These are phyloP conservation scores for Naumovozyma castellii DNA, from an alignment of 805 yeast species.

Conservation along the genomic window DNA sequence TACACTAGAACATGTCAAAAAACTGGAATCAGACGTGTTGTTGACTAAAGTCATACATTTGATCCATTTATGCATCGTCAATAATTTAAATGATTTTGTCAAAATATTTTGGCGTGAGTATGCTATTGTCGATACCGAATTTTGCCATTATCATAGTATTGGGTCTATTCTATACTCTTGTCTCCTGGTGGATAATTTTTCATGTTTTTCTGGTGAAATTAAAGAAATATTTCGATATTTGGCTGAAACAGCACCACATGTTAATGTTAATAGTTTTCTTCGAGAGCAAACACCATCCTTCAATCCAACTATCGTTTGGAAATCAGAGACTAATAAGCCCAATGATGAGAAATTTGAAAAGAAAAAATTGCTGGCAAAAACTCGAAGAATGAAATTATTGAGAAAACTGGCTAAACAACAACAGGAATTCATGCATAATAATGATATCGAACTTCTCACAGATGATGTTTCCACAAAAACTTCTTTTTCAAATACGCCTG, in stretches of 20 bases:
- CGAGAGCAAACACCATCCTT: slow-evolving; percentile 32
- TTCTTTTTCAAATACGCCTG: slow-evolving; percentile 2
- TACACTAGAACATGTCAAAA: slow-evolving; percentile 34
- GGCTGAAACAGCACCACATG: slow-evolving; percentile 21
- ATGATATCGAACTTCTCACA: slow-evolving; percentile 25
- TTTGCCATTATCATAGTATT: slow-evolving; percentile 32
- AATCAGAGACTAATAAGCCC: slow-evolving; percentile 18
- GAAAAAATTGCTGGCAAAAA: slow-evolving; percentile 61
- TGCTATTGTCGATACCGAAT: slow-evolving; percentile 32
- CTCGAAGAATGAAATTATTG: slow-evolving; percentile 59
- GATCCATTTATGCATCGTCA: slow-evolving; percentile 50
- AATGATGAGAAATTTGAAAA: slow-evolving; percentile 39
- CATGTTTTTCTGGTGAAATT: slow-evolving; percentile 43
- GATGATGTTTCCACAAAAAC: slow-evolving; percentile 12
- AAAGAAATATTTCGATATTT: slow-evolving; percentile 40
- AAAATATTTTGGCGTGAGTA: slow-evolving; percentile 31
- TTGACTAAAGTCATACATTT: slow-evolving; percentile 55
- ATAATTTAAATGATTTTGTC: slow-evolving; percentile 32
- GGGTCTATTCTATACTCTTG: slow-evolving; percentile 34
- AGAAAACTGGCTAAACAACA: slow-evolving; percentile 78
- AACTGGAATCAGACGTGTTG: slow-evolving; percentile 44
- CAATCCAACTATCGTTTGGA: slow-evolving; percentile 20
- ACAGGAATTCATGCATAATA: slow-evolving; percentile 54
- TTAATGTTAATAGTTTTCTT: slow-evolving; percentile 27
- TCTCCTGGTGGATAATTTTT: slow-evolving; percentile 34